Percentiles rank a stretch among this genome's conserved stretches.
Conservation (phyloP, 2,329 filamentous ascomycete species). For the Raffaelea deltoideospora region DNA sequence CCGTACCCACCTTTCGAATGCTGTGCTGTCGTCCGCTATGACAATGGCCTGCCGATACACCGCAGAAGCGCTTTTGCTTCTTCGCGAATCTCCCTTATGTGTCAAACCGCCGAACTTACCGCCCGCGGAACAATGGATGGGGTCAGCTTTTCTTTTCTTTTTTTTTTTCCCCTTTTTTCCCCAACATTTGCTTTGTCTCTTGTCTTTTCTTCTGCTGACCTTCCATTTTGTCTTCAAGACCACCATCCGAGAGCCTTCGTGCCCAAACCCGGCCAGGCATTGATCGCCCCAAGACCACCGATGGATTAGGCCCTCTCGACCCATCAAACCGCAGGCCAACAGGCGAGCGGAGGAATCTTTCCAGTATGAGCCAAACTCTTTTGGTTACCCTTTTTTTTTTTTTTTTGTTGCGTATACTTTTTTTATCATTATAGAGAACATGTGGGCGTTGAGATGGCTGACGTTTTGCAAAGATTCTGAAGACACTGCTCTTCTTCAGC, state of each 20-base stretch:
- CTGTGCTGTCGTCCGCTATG: not conserved
- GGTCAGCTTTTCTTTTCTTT: constrained; percentile 43
- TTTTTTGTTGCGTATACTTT: not conserved
- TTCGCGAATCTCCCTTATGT: constrained; percentile 73
- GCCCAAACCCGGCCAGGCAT: constrained; percentile 28
- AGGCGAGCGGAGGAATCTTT: constrained; percentile 38
- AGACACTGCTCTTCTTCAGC: constrained; percentile 74
- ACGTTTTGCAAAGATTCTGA: constrained; percentile 50
- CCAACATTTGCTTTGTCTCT: not conserved
- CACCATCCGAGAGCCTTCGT: constrained; percentile 2
- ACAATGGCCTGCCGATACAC: constrained; percentile 53
- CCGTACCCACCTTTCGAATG: no score
- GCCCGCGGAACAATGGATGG: constrained; percentile 91
- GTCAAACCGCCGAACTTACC: constrained; percentile 65
- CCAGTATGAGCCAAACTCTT: constrained; percentile 28
- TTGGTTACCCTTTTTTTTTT: not conserved
- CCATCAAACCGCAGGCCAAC: constrained; percentile 35
- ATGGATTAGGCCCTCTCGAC: constrained; percentile 31
- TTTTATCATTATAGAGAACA: no score
- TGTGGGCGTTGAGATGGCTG: no score
- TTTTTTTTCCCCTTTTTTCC: not conserved
- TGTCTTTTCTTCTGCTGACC: constrained; percentile 3
- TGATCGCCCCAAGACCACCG: constrained; percentile 26
- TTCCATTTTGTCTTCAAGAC: constrained; percentile 4
- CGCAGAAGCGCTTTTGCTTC: constrained; percentile 56